Base-by-base conservation (phyloP, 1,139 yeast species). In the Blastobotrys serpentis region DNA sequence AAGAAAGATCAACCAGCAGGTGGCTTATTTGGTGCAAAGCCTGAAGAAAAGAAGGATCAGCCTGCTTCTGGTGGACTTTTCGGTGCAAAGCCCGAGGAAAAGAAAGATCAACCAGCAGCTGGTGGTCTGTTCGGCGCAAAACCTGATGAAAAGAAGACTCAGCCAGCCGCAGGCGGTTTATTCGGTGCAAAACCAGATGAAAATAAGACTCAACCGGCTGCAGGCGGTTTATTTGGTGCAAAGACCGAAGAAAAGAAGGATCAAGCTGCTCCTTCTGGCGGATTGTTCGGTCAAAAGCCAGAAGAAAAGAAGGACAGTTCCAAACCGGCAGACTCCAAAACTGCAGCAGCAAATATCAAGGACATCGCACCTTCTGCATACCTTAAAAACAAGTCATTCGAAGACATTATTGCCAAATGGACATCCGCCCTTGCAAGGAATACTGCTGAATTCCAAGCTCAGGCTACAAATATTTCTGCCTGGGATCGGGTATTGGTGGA, bases 391-490 rank as follows among this genome's bases (percentile, higher is more conserved):
- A 88, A 88, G 64, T 88, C 96, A 1, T 74, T 94, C 64, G 98
- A 92, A 61, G 98, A 92, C 64, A 77, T 92, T 55, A 86, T 94
- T 46, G 79, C 89, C 26, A 89, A 86, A 67, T 94, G 98, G 99
- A 86, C 97, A 1, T 80, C 81, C 51, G 95, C 94, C 58, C 71
- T 92, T 52, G 75, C 90, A 2, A 76, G 79, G 18, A 82, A 95
- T 0, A 79, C 92, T 1, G 74, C 76, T 23, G 82, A 86, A 32
- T 92, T 90, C 68, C 84, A 84, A 52, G 68, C 76, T n/a, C 94
- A 86, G 62, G 84, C 96, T 16, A 70, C 74, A 16, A 85, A 84
- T 54, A 82, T 90, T 22, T 82, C 84, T 53, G 76, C 78, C 48
- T 90, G 97, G 96, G 98, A 94, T 66, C 79, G 80, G 51, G 81